phyloP scores from a whole-genome alignment of 768 basidiomycete genomes.

The Suillus paluster region DNA sequence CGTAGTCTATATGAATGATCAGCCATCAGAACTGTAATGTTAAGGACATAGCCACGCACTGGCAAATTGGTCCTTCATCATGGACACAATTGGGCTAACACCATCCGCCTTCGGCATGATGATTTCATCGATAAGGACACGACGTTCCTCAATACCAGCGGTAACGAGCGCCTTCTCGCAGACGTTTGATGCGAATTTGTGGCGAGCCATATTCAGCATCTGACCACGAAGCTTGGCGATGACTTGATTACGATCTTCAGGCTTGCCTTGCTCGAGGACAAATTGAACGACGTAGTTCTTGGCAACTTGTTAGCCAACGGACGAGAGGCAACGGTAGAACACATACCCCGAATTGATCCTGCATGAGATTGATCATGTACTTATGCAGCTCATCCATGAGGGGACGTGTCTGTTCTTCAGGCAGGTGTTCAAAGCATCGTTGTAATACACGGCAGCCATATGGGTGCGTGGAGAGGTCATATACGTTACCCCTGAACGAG shows the following conservation, averaged over 20 bases:
- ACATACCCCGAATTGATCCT: conserved; percentile 89
- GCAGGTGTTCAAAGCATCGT: conserved; percentile 86
- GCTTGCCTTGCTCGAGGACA: conserved; percentile 79
- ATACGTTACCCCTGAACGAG: conserved; percentile 77
- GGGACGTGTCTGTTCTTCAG: conserved; percentile 64
- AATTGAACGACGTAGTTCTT: conserved; percentile 97
- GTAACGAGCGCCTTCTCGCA: conserved; percentile 86
- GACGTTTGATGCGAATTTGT: conserved; percentile 96
- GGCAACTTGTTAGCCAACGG: conserved; percentile 13
- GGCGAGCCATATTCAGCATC: conserved; percentile 77
- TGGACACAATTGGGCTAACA: conserved; percentile 63
- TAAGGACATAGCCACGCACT: conserved; percentile 56
- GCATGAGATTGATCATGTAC: conserved; percentile 73
- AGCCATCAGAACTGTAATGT: conserved; percentile 10
- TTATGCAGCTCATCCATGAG: conserved; percentile 85
- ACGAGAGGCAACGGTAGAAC: not conserved
- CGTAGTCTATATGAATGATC: conserved; percentile 63
- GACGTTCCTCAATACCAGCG: conserved; percentile 66
- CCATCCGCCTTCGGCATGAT: conserved; percentile 68
- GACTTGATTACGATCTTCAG: conserved; percentile 68
- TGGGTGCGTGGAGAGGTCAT: conserved; percentile 82
- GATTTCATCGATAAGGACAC: conserved; percentile 79
- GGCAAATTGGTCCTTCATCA: conserved; percentile 89
- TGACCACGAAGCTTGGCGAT: conserved; percentile 75
- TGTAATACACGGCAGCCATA: conserved; percentile 97